phyloP scores from a whole-genome alignment of 2,329 filamentous ascomycete species.

The Colletotrichum godetiae region DNA sequence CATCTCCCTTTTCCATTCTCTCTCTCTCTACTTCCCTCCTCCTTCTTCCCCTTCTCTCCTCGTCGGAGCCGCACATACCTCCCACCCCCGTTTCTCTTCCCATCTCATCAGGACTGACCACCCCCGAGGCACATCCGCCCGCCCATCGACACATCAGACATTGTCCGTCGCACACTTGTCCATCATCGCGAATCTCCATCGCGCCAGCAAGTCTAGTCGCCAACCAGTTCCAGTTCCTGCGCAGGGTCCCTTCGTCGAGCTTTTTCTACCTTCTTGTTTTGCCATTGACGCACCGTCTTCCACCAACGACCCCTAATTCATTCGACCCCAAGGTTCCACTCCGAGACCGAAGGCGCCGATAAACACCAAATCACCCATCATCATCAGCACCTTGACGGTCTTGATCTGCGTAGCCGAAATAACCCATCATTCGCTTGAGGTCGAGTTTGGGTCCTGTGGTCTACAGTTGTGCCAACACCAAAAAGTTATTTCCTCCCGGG shows the following conservation, averaged over 20 bases:
- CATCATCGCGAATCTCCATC: conserved; percentile 38
- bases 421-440: conserved; percentile 57
- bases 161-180: conserved; percentile 42
- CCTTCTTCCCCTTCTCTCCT: conserved; percentile 43
- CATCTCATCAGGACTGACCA: conserved; percentile 40
- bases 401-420: conserved; percentile 45
- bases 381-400: conserved; percentile 55
- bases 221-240: conserved; percentile 44
- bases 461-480: conserved; percentile 33
- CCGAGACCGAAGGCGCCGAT: conserved; percentile 17
- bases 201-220: conserved; percentile 41
- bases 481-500: conserved; percentile 46
- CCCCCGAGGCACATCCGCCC: conserved; percentile 41
- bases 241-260: conserved; percentile 37
- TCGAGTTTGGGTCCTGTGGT: conserved; percentile 51
- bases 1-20: conserved; percentile 48
- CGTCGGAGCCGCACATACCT: conserved; percentile 39
- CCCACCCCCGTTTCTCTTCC: conserved; percentile 36
- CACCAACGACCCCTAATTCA: conserved; percentile 54
- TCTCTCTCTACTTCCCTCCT: conserved; percentile 40
- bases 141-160: conserved; percentile 41
- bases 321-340: conserved; percentile 48
- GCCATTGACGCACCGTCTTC: conserved; percentile 42
- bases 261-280: conserved; percentile 42
- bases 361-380: neutral